phyloP scores from a whole-genome alignment of 2,329 filamentous ascomycete species.

The Keithomyces neogunnii region DNA sequence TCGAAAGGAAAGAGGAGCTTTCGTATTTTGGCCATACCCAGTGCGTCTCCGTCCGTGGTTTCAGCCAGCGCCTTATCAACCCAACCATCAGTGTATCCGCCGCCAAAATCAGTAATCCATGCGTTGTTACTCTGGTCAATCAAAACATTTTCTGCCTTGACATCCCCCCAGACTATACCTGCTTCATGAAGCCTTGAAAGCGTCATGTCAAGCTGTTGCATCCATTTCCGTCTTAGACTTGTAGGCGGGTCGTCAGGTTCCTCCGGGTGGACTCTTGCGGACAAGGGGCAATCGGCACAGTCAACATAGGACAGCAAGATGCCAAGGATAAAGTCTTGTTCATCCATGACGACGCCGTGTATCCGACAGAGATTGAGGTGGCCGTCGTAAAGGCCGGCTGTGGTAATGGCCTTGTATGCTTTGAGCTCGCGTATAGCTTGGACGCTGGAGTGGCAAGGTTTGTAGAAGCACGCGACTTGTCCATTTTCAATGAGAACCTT shows the following conservation, averaged over 20 bases:
- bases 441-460: constrained; percentile 7
- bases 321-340: constrained; percentile 7
- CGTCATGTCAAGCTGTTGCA: background rate
- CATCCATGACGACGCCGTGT: constrained; percentile 12
- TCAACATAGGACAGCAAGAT: constrained; percentile 10
- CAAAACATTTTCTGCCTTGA: constrained; percentile 10
- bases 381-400: constrained; percentile 5
- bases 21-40: too few relatives aligned
- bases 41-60: background rate
- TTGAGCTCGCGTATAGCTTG: constrained; percentile 8
- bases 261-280: background rate
- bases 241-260: constrained; percentile 5
- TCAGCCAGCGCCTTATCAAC: background rate
- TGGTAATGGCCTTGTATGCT: constrained; percentile 8
- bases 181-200: background rate
- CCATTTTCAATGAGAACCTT: constrained; percentile 12
- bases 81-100: constrained; percentile 7
- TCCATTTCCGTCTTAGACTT: background rate
- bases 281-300: background rate
- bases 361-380: constrained; percentile 10
- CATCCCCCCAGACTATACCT: background rate
- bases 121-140: constrained; percentile 18
- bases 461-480: constrained; percentile 14
- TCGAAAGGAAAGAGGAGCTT: too few relatives aligned
- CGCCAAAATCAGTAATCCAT: constrained; percentile 23